phyloP scores from a whole-genome alignment of 768 basidiomycete species.

The Solioccasus polychromus region DNA sequence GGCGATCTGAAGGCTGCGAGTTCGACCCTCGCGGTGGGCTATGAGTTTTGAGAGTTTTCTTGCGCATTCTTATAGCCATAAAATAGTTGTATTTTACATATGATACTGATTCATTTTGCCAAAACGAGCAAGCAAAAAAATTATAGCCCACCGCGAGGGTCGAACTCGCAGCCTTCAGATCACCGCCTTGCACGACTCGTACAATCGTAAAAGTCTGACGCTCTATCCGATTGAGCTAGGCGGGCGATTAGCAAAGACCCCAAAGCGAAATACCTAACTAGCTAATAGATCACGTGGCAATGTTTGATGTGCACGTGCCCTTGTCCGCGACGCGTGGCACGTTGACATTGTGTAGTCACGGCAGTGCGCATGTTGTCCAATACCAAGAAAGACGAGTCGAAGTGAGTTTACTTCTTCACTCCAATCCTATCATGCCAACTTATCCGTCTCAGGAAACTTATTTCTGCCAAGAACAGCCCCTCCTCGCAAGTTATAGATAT shows the following conservation, averaged over 20 bases:
- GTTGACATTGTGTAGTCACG: background rate
- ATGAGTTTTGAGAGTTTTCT: constrained; percentile 13
- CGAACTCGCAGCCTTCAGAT: constrained; percentile 62
- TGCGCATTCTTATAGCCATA: no score
- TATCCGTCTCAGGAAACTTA: background rate
- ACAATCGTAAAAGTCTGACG: constrained; percentile 55
- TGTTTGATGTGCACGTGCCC: constrained; percentile 18
- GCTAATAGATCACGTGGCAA: constrained; percentile 10
- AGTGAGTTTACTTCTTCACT: constrained; percentile 21
- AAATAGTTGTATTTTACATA: no score
- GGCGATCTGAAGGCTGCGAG: constrained; percentile 60
- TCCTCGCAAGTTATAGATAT: constrained; percentile 49
- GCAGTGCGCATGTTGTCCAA: constrained; percentile 37
- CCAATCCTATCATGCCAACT: background rate
- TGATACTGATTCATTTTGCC: no score
- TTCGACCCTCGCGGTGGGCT: constrained; percentile 66
- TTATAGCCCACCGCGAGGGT: constrained; percentile 59
- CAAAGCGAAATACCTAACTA: no score
- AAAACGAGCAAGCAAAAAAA: no score
- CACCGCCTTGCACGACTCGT: constrained; percentile 38
- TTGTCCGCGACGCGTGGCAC: constrained; percentile 2
- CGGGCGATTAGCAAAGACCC: constrained; percentile 34
- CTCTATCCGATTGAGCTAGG: constrained; percentile 70
- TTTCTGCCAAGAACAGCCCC: background rate
- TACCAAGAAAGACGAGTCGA: constrained; percentile 46